Base-by-base conservation (phyloP, 2,329 filamentous ascomycete genomes). In the Raffaelea ambrosiae region DNA sequence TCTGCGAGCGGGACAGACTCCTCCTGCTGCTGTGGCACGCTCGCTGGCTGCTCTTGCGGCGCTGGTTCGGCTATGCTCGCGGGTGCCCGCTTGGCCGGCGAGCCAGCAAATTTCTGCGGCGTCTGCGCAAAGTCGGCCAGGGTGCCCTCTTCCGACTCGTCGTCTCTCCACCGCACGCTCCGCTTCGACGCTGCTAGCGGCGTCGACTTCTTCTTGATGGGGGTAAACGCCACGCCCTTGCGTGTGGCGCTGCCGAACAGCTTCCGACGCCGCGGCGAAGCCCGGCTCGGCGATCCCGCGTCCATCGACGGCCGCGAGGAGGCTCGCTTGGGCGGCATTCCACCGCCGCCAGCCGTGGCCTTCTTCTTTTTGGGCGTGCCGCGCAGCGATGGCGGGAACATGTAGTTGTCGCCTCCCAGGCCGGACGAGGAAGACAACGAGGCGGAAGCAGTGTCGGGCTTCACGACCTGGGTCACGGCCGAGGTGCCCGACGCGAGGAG, bases 111-210 rank as follows among this genome's bases (percentile, higher is more conserved):
- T 60, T 83, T 86, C 63, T 89, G 78, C 1, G 93, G 91, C 3
- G 91, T 96, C 66, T 88, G 88, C 60, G 91, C 87, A 61, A 91
- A 96, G 61, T 97, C 93, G 11, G 86, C 89, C 48, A 97, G 70
- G 1, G 84, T 83, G 21, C 89, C 90, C 45, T 91, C 81, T 59
- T 94, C 85, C 2, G 84, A 70, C 59, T 79, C 88, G 58, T 97
- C 93, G 58, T 95, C 89, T 50, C 88, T 83, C 93, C 93, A 98
- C 54, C 91, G 80, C 5, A 98, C 91, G 41, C 77, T 83, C 51
- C 90, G 79, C 65, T 88, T 88, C 48, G 69, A 63, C 1, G 82
- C 78, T 35, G 43, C 36, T 22, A 42, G 14, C 10, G 78, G 74
- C 10, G 76, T 74, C 7, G 13, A 29, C 64, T 83, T 84, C 66